Evolutionary conservation across 768 basidiomycete species (phyloP), one percentile per base, ranked within the genome.

Genomic region (Jaapia argillacea): DNA sequence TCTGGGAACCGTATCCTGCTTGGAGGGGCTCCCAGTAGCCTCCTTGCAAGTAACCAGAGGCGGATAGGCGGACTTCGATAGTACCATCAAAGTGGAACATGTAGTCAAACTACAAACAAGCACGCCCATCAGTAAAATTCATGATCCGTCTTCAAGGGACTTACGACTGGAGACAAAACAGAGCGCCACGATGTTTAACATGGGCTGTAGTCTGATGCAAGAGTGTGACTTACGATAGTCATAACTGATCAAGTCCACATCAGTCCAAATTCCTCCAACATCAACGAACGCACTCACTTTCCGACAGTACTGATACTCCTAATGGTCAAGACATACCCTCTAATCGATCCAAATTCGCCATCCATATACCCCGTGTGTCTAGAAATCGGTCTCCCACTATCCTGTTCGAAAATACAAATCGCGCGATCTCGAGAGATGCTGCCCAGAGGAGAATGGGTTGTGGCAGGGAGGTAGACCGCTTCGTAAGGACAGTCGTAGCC

Each of bases 401-500:
- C 79, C 23, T 72, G 68, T 54, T 81, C 80, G 43, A 81, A 81
- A 36, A 83, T 58, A 46, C 80, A 81, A 37, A 83, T 74, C 1
- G 75, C 79, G 22, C 71, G 66, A n/a, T 69, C 58, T 39, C 69
- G 65, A 2, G 63, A 58, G 43, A 73, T 51, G 3, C 60, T 64
- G 2, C 78, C 79, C 4, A 54, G 36, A 6, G 52, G 51, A n/a
- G 67, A 61, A 51, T 72, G 70, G 0, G 75, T 74, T 5, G 74
- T 75, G 0, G 75, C 75, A 2, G 76, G 73, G n/a, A 83, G 61
- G 54, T 68, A 77, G 7, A 75, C 64, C 0, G 79, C 70, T 40
- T 80, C 77, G 46, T 70, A 59, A 3, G 81, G 81, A 49, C 80
- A 81, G 54, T 83, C 81, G 54, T 82, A 82, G 35, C 75, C 71